A percentile compares a stretch with the other conserved stretches of the same genome.
Evolutionary conservation across 2,329 filamentous ascomycete genomes (phyloP).

Genomic region (Aureobasidium sp.): DNA sequence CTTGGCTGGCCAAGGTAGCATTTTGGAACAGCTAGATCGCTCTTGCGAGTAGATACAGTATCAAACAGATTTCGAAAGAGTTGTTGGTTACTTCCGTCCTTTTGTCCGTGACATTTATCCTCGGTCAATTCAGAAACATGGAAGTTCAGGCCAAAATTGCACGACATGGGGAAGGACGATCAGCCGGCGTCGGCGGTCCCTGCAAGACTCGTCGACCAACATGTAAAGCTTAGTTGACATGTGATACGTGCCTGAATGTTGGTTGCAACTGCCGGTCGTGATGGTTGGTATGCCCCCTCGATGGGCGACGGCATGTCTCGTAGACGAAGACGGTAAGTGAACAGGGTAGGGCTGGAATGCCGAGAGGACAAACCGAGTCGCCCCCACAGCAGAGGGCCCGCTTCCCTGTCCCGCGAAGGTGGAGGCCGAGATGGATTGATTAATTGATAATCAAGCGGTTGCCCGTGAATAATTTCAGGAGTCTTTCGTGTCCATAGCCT

Average conservation of each 20-base stretch:
- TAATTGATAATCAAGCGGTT: not conserved
- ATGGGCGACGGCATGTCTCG: not conserved
- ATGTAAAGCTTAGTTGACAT: not conserved
- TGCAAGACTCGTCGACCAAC: not conserved
- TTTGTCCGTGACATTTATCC: not conserved
- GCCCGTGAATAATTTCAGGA: not conserved
- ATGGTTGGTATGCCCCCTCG: not conserved
- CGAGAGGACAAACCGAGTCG: not conserved
- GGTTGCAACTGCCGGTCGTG: not conserved
- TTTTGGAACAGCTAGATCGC: constrained; percentile 5
- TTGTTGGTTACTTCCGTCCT: not conserved
- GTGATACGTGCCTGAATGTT: not conserved
- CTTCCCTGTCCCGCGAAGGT: not conserved
- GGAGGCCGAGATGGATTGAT: not conserved
- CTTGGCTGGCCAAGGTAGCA: constrained; percentile 9
- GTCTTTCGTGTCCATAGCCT: not conserved
- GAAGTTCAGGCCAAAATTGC: not conserved
- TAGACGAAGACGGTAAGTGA: not conserved
- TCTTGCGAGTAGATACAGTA: not conserved
- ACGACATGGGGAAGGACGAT: not conserved
- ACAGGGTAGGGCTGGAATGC: not conserved
- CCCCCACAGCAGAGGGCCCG: not conserved
- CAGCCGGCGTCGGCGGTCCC: not conserved
- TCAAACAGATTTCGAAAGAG: not conserved
- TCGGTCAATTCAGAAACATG: not conserved